A percentile compares a stretch with the other conserved stretches of the same genome.
Conservation (phyloP, 2,329 filamentous ascomycete species). For the Dendrostoma leiphaemia region DNA sequence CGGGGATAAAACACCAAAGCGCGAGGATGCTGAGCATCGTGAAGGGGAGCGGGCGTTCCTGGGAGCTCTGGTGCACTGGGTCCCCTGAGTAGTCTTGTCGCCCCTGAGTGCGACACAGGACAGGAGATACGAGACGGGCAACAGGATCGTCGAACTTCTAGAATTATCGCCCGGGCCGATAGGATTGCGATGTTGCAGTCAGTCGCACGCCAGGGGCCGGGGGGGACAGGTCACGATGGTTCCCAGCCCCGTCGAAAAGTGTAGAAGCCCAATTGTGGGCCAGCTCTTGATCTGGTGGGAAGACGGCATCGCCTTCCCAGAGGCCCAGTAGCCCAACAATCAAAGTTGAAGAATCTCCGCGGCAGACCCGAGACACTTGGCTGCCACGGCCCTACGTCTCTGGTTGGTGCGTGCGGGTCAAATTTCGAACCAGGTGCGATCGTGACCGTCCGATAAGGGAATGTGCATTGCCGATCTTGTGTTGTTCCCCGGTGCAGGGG, state of each 20-base stretch:
- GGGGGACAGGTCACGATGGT: neutral
- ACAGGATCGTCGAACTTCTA: constrained; percentile 3
- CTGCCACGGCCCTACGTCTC: no score
- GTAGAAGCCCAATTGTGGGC: constrained; percentile 9
- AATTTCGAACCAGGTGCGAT: neutral
- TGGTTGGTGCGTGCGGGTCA: neutral
- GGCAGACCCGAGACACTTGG: no score
- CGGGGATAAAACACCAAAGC: no score
- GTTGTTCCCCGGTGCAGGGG: neutral
- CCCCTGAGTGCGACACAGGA: neutral
- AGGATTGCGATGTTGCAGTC: neutral
- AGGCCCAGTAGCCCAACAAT: no score
- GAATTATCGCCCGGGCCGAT: neutral
- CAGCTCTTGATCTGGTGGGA: neutral
- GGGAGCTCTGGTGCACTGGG: no score
- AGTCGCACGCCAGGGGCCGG: neutral
- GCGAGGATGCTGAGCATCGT: no score
- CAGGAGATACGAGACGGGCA: neutral
- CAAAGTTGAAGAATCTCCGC: no score
- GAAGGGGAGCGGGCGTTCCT: no score
- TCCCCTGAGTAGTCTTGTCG: neutral
- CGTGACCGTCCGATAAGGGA: constrained; percentile 10
- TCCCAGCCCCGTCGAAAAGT: constrained; percentile 4
- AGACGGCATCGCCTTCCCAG: neutral
- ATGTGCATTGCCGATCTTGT: constrained; percentile 7